Percentiles rank a stretch among this genome's conserved stretches.
phyloP scores from a whole-genome alignment of 2,329 filamentous ascomycete genomes.

The Paraphaeosphaeria minitans region DNA sequence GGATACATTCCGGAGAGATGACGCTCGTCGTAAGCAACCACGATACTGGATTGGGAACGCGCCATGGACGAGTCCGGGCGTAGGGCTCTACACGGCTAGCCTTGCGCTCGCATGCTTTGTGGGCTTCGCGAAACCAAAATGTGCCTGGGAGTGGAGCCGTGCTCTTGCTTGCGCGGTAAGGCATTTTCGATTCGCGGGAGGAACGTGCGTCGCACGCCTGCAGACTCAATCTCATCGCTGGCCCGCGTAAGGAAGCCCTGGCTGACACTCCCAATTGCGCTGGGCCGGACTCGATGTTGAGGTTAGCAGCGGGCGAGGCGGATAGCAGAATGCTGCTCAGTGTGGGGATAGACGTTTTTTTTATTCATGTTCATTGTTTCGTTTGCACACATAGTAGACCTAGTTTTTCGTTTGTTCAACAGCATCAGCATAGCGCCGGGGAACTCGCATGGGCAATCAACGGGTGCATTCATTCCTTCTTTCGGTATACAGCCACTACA shows the following conservation, averaged over 20 bases:
- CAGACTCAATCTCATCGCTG: slow-evolving; percentile 4
- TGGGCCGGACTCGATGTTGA: slow-evolving; percentile 1
- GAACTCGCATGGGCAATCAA: slow-evolving; percentile 1
- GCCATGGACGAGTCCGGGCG: not conserved
- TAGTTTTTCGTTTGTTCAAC: not conserved
- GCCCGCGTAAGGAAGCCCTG: slow-evolving; percentile 1
- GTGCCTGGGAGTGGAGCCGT: not conserved
- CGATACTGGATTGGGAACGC: not conserved
- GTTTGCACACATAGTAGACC: not conserved
- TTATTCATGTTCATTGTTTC: not conserved
- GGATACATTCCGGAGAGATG: not conserved
- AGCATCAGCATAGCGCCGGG: slow-evolving; percentile 12
- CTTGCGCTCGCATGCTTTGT: not conserved
- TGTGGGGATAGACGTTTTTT: not conserved
- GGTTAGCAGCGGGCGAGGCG: not conserved
- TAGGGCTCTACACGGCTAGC: not conserved
- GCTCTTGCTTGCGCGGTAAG: slow-evolving; percentile 13
- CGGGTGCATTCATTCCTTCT: not conserved
- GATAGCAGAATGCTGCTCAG: not conserved
- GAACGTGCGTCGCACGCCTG: not conserved
- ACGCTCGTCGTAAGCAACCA: not conserved
- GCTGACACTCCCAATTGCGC: not conserved
- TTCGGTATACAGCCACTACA: too few species aligned
- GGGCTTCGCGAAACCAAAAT: not conserved
- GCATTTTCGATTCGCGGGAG: slow-evolving; percentile 11